phyloP scores from a whole-genome alignment of 1,284 basidiomycete genomes.

The Rhodotorula sp. region DNA sequence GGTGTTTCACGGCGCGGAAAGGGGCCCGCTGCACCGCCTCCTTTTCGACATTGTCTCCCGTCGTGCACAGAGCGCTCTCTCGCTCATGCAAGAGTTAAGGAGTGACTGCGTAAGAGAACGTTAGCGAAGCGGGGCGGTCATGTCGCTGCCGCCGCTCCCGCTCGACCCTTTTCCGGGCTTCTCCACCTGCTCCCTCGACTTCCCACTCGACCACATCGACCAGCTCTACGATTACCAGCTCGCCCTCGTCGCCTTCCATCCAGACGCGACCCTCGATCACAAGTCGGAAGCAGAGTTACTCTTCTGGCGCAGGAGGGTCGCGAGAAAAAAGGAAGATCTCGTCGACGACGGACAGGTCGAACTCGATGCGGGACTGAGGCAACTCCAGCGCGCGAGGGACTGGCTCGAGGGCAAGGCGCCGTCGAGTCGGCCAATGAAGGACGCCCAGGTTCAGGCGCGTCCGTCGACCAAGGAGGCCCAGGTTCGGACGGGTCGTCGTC shows the following conservation, averaged over 20 bases:
- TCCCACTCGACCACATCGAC: conserved; percentile 1
- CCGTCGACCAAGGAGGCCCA: neutral
- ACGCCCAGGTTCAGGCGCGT: neutral
- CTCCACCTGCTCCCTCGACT: neutral
- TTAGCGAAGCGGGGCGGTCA: neutral
- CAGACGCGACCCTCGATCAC: neutral
- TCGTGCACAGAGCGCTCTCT: too few relatives aligned
- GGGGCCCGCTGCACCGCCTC: neutral
- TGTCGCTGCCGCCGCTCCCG: neutral
- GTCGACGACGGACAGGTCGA: neutral
- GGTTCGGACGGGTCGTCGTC: neutral
- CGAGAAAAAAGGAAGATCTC: neutral
- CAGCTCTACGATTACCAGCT: conserved; percentile 4
- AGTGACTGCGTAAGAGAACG: neutral
- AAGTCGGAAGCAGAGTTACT: neutral
- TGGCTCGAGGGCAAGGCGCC: conserved; percentile 1
- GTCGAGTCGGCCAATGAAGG: neutral
- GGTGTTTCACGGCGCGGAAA: neutral
- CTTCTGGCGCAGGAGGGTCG: neutral
- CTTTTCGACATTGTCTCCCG: too few relatives aligned
- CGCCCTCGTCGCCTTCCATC: conserved; percentile 8
- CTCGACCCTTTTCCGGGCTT: conserved; percentile 11
- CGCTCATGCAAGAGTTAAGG: too few relatives aligned
- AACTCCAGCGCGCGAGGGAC: neutral
- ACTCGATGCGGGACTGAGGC: neutral